Percentiles rank a stretch among this genome's conserved stretches.
phyloP scores from a whole-genome alignment of 345 rosid genomes.

The Populus davidiana region DNA sequence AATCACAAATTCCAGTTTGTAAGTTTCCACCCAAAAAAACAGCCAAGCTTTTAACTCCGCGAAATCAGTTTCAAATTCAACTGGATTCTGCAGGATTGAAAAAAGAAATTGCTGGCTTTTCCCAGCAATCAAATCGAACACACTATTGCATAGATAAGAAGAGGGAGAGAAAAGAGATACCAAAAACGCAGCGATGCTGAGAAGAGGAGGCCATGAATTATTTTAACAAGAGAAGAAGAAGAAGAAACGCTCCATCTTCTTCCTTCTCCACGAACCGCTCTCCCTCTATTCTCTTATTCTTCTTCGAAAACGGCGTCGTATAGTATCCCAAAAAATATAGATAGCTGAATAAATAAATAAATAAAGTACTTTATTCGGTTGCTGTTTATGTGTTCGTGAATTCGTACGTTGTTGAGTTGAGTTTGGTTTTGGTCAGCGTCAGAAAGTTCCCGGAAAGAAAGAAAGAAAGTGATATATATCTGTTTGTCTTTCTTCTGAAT shows the following conservation, averaged over 20 bases:
- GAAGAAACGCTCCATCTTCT: constrained; percentile 71
- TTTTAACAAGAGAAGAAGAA: constrained; percentile 38
- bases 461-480: too few relatives aligned
- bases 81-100: too few relatives aligned
- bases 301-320: neutral
- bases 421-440: too few relatives aligned
- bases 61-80: constrained; percentile 1
- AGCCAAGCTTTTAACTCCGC: neutral
- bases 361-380: too few relatives aligned
- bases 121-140: constrained; percentile 1
- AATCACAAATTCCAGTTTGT: neutral
- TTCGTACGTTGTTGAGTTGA: too few relatives aligned
- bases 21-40: neutral
- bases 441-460: too few relatives aligned
- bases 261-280: constrained; percentile 27
- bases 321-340: too few relatives aligned
- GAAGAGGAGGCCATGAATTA: constrained; percentile 75
- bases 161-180: constrained; percentile 35
- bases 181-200: constrained; percentile 97
- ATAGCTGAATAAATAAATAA: too few relatives aligned
- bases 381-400: too few relatives aligned
- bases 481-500: too few relatives aligned
- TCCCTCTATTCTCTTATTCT: neutral
- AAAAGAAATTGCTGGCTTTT: neutral
- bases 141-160: neutral